Percentiles rank a stretch among this genome's conserved stretches.
phyloP scores from a whole-genome alignment of 257 asterid species.

The Solanum chilense region DNA sequence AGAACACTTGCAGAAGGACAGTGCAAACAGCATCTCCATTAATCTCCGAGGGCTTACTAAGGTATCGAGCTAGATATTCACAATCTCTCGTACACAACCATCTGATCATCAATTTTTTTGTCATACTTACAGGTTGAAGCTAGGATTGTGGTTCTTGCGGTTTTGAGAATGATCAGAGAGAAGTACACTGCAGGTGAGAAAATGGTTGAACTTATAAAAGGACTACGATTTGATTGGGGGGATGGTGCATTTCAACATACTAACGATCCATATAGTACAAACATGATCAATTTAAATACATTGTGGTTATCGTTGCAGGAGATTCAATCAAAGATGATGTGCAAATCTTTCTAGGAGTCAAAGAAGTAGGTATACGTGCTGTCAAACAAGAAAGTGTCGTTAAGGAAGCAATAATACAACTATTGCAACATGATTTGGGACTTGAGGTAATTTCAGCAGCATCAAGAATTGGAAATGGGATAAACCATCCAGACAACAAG shows the following conservation, averaged over 20 bases:
- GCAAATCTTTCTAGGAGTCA: conserved; percentile 49
- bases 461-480: conserved; percentile 10
- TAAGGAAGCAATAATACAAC: conserved; percentile 43
- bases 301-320: conserved; percentile 36
- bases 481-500: conserved; percentile 5
- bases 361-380: conserved; percentile 9
- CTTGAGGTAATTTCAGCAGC: conserved; percentile 51
- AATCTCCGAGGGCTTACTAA: conserved; percentile 80
- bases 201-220: background rate
- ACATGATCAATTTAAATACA: background rate
- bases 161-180: conserved; percentile 80
- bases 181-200: conserved; percentile 46
- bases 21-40: conserved; percentile 49
- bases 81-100: background rate
- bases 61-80: conserved; percentile 24
- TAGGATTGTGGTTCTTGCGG: conserved; percentile 85
- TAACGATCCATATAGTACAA: background rate
- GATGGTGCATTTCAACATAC: background rate
- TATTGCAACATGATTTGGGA: conserved; percentile 59
- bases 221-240: background rate
- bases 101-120: background rate
- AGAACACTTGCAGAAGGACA: conserved; percentile 63
- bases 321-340: conserved; percentile 51
- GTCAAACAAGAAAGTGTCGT: conserved; percentile 24
- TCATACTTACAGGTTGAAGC: conserved; percentile 63